Evolutionary conservation across 352 stramenopile species (phyloP).

Genomic region (Stephanocyclus meneghinianus): DNA sequence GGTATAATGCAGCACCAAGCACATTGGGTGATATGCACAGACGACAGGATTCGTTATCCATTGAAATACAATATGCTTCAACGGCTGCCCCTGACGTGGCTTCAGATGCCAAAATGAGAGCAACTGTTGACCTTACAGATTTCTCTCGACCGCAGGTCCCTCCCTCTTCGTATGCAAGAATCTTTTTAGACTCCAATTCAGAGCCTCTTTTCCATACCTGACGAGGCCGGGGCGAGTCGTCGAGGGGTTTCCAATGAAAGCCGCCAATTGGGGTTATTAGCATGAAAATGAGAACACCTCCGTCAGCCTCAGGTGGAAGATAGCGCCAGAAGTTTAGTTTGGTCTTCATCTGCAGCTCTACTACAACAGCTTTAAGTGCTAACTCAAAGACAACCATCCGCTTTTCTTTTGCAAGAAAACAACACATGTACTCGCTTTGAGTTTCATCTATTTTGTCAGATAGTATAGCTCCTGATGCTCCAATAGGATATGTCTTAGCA

Average conservation of each 20-base stretch:
- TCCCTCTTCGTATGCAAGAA: conserved; percentile 83
- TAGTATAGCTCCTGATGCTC: conserved; percentile 78
- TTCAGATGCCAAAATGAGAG: conserved; percentile 74
- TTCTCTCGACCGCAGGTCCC: conserved; percentile 70
- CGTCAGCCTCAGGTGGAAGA: conserved; percentile 74
- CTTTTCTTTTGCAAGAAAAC: conserved; percentile 84
- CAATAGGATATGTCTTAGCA: conserved; percentile 80
- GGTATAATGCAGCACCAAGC: conserved; percentile 48
- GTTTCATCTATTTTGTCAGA: conserved; percentile 79
- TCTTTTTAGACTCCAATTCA: conserved; percentile 82
- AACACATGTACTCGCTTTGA: conserved; percentile 82
- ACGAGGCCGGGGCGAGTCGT: conserved; percentile 74
- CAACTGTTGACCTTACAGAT: conserved; percentile 75
- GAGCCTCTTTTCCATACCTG: conserved; percentile 80
- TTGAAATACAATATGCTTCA: conserved; percentile 79
- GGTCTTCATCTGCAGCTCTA: conserved; percentile 85
- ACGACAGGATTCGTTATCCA: conserved; percentile 62
- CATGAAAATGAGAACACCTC: conserved; percentile 76
- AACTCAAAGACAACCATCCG: conserved; percentile 75
- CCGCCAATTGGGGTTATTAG: conserved; percentile 82
- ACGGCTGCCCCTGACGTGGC: conserved; percentile 48
- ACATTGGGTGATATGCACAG: conserved; percentile 70
- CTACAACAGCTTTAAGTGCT: conserved; percentile 70
- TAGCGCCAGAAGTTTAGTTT: conserved; percentile 84
- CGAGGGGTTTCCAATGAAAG: conserved; percentile 83